These are phyloP conservation scores for Helotiales sp. DNA, from an alignment of 2,329 filamentous ascomycete genomes.

Conservation along the genomic window DNA sequence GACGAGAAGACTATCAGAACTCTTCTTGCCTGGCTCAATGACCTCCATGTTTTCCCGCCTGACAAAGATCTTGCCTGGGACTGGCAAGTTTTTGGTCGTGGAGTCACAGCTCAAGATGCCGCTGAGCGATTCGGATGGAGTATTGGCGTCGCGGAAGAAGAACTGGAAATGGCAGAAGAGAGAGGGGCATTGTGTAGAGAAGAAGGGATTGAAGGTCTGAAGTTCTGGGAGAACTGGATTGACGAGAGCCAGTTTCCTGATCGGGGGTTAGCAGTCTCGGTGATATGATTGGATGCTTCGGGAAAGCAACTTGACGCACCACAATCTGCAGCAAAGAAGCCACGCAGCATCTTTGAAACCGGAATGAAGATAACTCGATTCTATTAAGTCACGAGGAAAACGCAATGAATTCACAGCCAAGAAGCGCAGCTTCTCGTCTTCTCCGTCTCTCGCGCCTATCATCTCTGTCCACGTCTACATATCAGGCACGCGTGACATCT, in stretches of 20 bases:
- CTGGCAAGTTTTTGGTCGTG: conserved; percentile 77
- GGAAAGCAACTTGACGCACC: not conserved
- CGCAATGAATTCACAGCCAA: conserved; percentile 3
- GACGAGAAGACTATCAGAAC: conserved; percentile 87
- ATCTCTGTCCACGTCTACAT: conserved; percentile 18
- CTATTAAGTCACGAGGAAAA: not conserved
- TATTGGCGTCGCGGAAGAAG: conserved; percentile 91
- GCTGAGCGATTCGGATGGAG: conserved; percentile 96
- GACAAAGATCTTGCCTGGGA: conserved; percentile 74
- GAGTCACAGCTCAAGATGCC: conserved; percentile 86
- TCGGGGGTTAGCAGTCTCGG: conserved; percentile 7
- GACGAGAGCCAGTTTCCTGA: conserved; percentile 27
- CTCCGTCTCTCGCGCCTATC: conserved; percentile 15
- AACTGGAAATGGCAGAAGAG: conserved; percentile 97
- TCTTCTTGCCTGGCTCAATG: conserved; percentile 76
- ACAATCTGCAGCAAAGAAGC: no score
- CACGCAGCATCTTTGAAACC: not conserved
- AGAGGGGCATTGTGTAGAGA: conserved; percentile 86
- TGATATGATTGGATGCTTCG: conserved; percentile 11
- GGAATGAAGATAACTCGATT: no score
- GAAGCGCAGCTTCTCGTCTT: not conserved
- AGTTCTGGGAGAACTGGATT: conserved; percentile 84
- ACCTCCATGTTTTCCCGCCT: conserved; percentile 70
- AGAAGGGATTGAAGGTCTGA: conserved; percentile 86
- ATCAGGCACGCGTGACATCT: conserved; percentile 5